Evolutionary conservation across 305 asterid genomes (phyloP).

Genomic region (Solanum chacoense): DNA sequence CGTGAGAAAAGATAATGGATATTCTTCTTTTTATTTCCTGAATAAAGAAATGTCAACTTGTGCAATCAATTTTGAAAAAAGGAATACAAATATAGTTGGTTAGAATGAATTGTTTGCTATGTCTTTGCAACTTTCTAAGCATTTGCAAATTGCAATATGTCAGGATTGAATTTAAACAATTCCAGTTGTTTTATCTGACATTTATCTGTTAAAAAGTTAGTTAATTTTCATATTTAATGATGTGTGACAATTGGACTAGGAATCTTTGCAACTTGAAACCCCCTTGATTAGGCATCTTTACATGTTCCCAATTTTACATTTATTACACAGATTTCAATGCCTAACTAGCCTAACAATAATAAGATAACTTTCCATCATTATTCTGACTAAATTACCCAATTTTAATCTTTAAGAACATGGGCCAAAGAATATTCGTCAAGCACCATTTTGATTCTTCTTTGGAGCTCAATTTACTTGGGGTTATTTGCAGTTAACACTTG

Average conservation of each 20-base stretch:
- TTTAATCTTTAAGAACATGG: not conserved
- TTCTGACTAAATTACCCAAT: not conserved
- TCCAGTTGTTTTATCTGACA: not conserved
- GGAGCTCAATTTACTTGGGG: not conserved
- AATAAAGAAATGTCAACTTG: not conserved
- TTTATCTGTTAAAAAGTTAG: not conserved
- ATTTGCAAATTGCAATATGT: not conserved
- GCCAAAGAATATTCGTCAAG: not conserved
- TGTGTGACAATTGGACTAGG: not conserved
- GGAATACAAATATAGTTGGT: not conserved
- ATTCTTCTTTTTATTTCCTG: not conserved
- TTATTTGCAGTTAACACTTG: not conserved
- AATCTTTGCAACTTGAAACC: not conserved
- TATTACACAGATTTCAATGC: not conserved
- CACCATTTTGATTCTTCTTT: conserved; percentile 7
- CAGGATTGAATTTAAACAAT: not conserved
- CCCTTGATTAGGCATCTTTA: not conserved
- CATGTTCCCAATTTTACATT: not conserved
- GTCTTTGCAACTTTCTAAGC: not conserved
- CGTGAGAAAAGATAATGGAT: not conserved
- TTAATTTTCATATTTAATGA: not conserved
- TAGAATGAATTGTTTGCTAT: not conserved
- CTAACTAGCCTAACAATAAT: not conserved
- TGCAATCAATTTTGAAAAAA: not conserved
- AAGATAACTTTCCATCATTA: not conserved